Conservation (phyloP, 1,284 basidiomycete species). For the Puccinia novopanici region DNA sequence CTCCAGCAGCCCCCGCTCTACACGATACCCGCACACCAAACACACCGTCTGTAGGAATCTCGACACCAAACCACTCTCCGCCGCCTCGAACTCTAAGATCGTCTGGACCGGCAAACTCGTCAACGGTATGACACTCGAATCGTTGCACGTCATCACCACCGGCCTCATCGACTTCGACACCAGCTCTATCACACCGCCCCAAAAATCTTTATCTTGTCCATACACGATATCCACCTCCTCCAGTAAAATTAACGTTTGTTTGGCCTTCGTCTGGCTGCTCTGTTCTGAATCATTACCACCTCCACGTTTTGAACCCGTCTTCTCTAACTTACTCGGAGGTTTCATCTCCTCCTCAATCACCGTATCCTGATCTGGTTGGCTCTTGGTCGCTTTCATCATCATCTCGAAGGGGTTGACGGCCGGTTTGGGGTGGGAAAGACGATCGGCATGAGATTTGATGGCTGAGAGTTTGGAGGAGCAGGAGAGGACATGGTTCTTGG, state of each 20-base stretch:
- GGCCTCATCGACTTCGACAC: conserved; percentile 80
- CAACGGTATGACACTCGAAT: conserved; percentile 61
- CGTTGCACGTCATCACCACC: conserved; percentile 88
- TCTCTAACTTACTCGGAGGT: background rate
- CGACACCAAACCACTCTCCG: background rate
- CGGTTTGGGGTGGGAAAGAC: conserved; percentile 52
- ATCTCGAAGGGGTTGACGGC: conserved; percentile 10
- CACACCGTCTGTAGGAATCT: conserved; percentile 20
- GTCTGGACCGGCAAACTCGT: conserved; percentile 22
- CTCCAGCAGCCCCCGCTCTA: background rate
- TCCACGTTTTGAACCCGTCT: no score
- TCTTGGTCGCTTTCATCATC: conserved; percentile 30
- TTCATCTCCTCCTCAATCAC: background rate
- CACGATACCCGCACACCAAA: conserved; percentile 20
- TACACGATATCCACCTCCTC: conserved; percentile 95
- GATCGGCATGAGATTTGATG: conserved; percentile 1
- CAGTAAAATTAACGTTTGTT: conserved; percentile 87
- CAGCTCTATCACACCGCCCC: conserved; percentile 77
- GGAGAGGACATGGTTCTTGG: conserved; percentile 80
- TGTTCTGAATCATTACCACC: background rate
- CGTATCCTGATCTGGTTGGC: background rate
- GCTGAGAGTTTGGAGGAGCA: conserved; percentile 47
- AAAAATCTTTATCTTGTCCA: conserved; percentile 86
- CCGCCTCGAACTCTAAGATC: conserved; percentile 12
- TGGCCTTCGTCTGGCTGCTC: conserved; percentile 59